Evolutionary conservation across 179 eudicot genomes (phyloP).

Genomic region (Vitellaria paradoxa): DNA sequence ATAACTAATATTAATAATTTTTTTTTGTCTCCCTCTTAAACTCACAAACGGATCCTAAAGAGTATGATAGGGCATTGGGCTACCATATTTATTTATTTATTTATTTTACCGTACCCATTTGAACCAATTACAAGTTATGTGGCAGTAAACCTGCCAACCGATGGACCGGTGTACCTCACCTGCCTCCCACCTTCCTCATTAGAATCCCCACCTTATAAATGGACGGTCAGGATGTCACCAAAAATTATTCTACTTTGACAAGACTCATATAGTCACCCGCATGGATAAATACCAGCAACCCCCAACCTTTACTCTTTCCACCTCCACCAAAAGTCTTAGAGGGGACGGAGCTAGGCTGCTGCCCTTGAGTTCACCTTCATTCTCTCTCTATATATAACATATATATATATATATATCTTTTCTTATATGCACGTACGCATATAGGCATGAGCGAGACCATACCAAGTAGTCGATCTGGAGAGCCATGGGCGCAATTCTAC

Average conservation of each 20-base stretch:
- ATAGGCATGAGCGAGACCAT: not conserved
- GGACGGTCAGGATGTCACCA: slow-evolving; percentile 3
- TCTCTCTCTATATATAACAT: not conserved
- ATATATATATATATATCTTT: too few species aligned
- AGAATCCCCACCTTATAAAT: not conserved
- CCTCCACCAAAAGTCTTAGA: slow-evolving; percentile 4
- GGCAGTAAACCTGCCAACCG: too few species aligned
- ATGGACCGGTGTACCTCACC: too few species aligned
- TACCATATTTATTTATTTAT: too few species aligned
- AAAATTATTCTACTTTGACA: slow-evolving; percentile 12
- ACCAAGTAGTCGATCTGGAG: not conserved
- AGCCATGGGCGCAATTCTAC: slow-evolving; percentile 9
- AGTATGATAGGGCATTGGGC: too few species aligned
- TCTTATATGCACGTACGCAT: too few species aligned
- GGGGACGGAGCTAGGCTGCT: not conserved
- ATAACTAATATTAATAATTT: too few species aligned
- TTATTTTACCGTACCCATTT: too few species aligned
- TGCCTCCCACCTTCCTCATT: not conserved
- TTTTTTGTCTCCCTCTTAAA: too few species aligned
- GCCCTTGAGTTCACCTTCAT: not conserved
- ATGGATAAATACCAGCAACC: not conserved
- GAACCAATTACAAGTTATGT: too few species aligned
- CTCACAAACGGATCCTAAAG: too few species aligned
- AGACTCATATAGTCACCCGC: not conserved
- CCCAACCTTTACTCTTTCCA: slow-evolving; percentile 6